These are phyloP conservation scores for Mycena kentingensis DNA, from an alignment of 768 basidiomycete species.

Conservation along the genomic window DNA sequence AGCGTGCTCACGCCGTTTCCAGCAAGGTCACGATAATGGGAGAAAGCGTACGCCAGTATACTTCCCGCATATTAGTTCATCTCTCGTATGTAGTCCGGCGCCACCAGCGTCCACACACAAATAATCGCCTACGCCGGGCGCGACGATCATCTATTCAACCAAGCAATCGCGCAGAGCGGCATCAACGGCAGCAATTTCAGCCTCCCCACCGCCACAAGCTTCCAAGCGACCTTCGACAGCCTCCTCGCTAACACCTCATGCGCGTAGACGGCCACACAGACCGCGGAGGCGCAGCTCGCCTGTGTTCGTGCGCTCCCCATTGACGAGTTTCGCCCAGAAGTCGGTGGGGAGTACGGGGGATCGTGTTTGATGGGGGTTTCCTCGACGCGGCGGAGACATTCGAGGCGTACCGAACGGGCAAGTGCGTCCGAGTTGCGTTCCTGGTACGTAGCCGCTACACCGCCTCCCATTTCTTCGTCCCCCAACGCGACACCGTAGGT, in stretches of 20 bases:
- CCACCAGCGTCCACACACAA: conserved; percentile 37
- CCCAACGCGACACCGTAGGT: background rate
- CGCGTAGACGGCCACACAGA: conserved; percentile 6
- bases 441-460: conserved; percentile 3
- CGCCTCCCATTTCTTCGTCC: background rate
- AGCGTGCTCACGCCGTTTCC: background rate
- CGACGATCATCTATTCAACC: conserved; percentile 21
- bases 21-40: conserved; percentile 20
- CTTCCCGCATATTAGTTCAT: background rate
- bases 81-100: conserved; percentile 31
- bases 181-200: conserved; percentile 12
- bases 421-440: conserved; percentile 15
- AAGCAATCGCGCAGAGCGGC: conserved; percentile 19
- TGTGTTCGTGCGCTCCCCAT: conserved; percentile 17
- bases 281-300: conserved; percentile 10
- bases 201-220: background rate
- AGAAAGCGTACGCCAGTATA: conserved; percentile 8
- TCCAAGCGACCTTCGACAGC: conserved; percentile 10
- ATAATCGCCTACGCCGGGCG: conserved; percentile 30
- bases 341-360: conserved; percentile 8
- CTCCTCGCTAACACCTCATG: conserved; percentile 19
- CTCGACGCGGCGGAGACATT: conserved; percentile 8
- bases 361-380: conserved; percentile 19
- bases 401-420: conserved; percentile 11
- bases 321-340: conserved; percentile 17